Conservation (phyloP, 2,329 filamentous ascomycete genomes). For the Cercospora janseana region DNA sequence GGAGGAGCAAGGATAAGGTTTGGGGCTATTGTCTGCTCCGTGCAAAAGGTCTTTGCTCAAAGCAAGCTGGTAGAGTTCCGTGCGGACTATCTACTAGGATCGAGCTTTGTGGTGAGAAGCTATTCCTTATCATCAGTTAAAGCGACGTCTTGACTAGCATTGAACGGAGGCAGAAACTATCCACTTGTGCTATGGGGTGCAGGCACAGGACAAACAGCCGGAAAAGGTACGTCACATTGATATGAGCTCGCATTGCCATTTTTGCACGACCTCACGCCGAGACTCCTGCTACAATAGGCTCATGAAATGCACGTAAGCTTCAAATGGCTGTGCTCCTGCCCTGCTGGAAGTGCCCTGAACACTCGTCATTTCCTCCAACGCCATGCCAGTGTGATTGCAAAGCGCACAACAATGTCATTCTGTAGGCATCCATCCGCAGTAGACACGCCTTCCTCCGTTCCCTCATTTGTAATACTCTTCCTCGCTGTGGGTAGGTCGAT, state of each 20-base stretch:
- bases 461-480: constrained; percentile 3
- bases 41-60: too few species aligned
- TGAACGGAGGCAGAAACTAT: background rate
- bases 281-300: constrained; percentile 9
- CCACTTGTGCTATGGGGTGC: too few species aligned
- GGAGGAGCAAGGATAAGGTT: too few species aligned
- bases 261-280: constrained; percentile 4
- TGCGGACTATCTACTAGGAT: too few species aligned
- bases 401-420: constrained; percentile 5
- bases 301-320: constrained; percentile 8
- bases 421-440: background rate
- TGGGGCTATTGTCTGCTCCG: too few species aligned
- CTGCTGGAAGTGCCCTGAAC: too few species aligned
- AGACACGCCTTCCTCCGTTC: background rate
- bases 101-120: too few species aligned
- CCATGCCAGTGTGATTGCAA: constrained; percentile 6
- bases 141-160: too few species aligned
- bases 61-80: too few species aligned
- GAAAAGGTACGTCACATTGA: too few species aligned
- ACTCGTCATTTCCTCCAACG: constrained; percentile 2
- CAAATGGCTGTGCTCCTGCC: background rate
- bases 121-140: too few species aligned
- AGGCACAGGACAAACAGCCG: background rate
- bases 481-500: background rate
- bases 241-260: constrained; percentile 8